These are phyloP conservation scores for Micractinium conductrix DNA, from an alignment of 139 green algal species.

Conservation along the genomic window DNA sequence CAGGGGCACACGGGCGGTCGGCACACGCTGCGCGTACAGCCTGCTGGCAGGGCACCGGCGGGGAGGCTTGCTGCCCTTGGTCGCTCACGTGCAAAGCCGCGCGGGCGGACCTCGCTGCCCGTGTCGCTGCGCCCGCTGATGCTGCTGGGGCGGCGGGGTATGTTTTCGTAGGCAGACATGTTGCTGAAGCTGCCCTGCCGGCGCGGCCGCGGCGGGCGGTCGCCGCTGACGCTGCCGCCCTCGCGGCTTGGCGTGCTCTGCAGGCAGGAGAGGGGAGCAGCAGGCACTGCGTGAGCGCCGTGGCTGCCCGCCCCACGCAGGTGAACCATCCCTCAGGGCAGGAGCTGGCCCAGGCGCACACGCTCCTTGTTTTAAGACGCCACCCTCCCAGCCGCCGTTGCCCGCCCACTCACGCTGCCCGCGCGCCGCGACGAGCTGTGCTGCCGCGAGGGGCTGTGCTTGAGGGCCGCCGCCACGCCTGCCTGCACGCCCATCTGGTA, in stretches of 20 bases:
- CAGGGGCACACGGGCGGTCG: background rate
- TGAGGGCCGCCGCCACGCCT: background rate
- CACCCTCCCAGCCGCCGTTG: background rate
- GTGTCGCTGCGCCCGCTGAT: conserved; percentile 35
- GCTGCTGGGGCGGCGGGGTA: conserved; percentile 1
- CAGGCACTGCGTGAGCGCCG: background rate
- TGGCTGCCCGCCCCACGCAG: too few relatives aligned
- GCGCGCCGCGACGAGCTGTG: background rate
- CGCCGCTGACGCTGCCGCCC: conserved; percentile 27
- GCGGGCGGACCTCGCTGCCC: background rate
- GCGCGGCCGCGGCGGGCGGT: conserved; percentile 22
- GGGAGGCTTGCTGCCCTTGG: too few relatives aligned
- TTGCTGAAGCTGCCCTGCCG: conserved; percentile 28
- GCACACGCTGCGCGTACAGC: background rate
- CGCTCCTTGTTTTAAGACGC: too few relatives aligned
- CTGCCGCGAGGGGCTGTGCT: too few relatives aligned
- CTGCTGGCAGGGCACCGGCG: background rate
- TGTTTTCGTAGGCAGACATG: conserved; percentile 6
- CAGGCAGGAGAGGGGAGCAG: background rate
- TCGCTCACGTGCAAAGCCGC: conserved; percentile 28
- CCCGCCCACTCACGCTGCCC: conserved; percentile 14
- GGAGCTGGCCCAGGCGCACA: background rate
- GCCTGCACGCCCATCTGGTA: conserved; percentile 28
- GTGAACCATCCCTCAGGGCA: too few relatives aligned
- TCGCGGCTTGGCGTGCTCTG: conserved; percentile 18